Evolutionary conservation across 2,329 filamentous ascomycete species (phyloP).

Genomic region (Emmonsiellopsis sp.): DNA sequence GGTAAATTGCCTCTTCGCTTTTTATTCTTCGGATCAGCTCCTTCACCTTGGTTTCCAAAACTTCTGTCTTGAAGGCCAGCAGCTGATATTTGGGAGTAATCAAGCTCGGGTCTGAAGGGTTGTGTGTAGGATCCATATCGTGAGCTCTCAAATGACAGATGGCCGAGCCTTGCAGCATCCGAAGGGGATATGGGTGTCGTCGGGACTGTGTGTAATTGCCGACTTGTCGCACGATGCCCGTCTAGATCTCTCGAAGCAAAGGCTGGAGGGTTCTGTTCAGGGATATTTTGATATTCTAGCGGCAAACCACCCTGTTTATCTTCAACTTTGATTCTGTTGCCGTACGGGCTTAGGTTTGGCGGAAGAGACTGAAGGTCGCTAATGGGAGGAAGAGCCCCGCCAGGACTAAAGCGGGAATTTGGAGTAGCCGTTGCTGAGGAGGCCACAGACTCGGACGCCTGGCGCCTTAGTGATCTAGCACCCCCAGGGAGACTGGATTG

Average conservation of each 20-base stretch:
- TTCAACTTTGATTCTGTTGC: slow-evolving; percentile 13
- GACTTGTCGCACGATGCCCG: slow-evolving; percentile 16
- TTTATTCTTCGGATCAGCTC: slow-evolving; percentile 34
- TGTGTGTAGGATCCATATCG: slow-evolving; percentile 12
- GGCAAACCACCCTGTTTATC: not conserved
- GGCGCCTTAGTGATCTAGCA: not conserved
- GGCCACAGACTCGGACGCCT: slow-evolving; percentile 3
- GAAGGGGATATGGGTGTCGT: slow-evolving; percentile 6
- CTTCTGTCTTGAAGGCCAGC: slow-evolving; percentile 24
- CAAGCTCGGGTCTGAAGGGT: slow-evolving; percentile 22
- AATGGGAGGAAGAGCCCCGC: slow-evolving; percentile 28
- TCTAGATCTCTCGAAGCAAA: slow-evolving; percentile 10
- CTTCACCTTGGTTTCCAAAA: slow-evolving; percentile 29
- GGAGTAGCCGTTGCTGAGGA: not conserved
- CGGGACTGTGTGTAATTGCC: slow-evolving; percentile 17
- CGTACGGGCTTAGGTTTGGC: slow-evolving; percentile 15
- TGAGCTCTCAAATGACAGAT: slow-evolving; percentile 20
- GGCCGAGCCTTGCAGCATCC: slow-evolving; percentile 18
- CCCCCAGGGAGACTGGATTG: not conserved
- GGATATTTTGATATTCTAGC: not conserved
- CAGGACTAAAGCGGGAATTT: slow-evolving; percentile 15
- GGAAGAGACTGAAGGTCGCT: slow-evolving; percentile 26
- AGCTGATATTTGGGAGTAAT: slow-evolving; percentile 23
- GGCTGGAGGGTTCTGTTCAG: not conserved
- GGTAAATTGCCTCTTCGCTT: slow-evolving; percentile 72